Evolutionary conservation across 164 flowering plant species (phyloP), one percentile per base, ranked within the genome.

Genomic region (Umbellularia californica): DNA sequence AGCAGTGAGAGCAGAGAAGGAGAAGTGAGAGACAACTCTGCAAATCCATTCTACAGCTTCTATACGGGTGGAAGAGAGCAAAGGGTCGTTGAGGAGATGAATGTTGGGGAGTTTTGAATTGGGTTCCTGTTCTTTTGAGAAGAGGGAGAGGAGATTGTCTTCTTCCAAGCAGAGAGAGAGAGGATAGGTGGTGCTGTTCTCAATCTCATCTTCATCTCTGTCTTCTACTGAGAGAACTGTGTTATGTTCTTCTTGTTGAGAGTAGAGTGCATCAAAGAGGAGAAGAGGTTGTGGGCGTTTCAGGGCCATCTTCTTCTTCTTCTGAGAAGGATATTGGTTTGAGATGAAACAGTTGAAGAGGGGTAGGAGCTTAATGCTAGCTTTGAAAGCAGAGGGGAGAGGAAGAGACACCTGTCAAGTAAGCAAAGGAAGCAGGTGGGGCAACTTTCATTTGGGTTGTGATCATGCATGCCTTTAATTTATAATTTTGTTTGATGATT

Each of bases 21-120:
- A 79, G 77, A 86, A 86, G 72, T 84, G 84, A n/a, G 84, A 82
- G 72, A 74, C 82, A 33, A 88, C 94, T 63, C 74, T 88, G 2
- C 92, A 81, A 67, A 92, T 90, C 98, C 98, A 94, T 10, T 85
- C 85, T 58, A 90, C 85, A 0, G 90, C 90, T 72, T 87, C 88
- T 22, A 72, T 12, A 9, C 94, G 86, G 51, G 87, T 82, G 5
- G 64, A 70, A 3, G 70, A 82, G 65, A 87, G 65, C 77, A 68
- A 81, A 17, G 85, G 84, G 77, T 84, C 76, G 12, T 51, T 60
- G 4, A 72, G 80, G 22, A 80, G 33, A 24, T 14, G 76, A 6
- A 68, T 65, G 27, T 22, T 68, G 55, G 14, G 72, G 64, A 79
- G 79, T 15, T 47, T 20, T 69, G 65, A 60, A 52, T 70, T 52